Percentiles rank a stretch among this genome's conserved stretches.
phyloP scores from a whole-genome alignment of 2,329 filamentous ascomycete genomes.

The Exophiala dermatitidis region DNA sequence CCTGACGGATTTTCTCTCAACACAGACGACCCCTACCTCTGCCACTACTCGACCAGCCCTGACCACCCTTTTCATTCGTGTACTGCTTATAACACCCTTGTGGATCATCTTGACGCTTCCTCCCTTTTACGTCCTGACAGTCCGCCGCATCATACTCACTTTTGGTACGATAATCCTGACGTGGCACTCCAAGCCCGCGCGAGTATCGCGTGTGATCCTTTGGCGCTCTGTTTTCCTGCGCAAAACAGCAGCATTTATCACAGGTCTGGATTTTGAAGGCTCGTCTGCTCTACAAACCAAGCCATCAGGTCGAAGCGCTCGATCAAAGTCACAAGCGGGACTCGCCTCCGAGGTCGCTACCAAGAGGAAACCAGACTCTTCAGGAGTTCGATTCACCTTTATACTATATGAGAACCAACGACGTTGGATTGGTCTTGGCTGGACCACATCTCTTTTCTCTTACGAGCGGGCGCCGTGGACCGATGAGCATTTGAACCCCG shows the following conservation, averaged over 20 bases:
- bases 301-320: slow-evolving; percentile 26
- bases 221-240: slow-evolving; percentile 80
- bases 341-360: slow-evolving; percentile 43
- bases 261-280: slow-evolving; percentile 65
- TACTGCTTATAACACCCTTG: slow-evolving; percentile 77
- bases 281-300: slow-evolving; percentile 32
- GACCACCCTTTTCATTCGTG: slow-evolving; percentile 80
- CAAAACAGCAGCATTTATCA: slow-evolving; percentile 61
- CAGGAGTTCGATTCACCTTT: slow-evolving; percentile 91
- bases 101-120: slow-evolving; percentile 80
- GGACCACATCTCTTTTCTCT: slow-evolving; percentile 84
- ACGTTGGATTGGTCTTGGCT: slow-evolving; percentile 88
- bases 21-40: slow-evolving; percentile 80
- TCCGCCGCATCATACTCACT: slow-evolving; percentile 72
- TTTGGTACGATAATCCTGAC: slow-evolving; percentile 80
- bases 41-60: slow-evolving; percentile 85
- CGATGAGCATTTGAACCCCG: slow-evolving; percentile 83
- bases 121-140: slow-evolving; percentile 77
- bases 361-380: slow-evolving; percentile 44
- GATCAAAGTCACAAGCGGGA: slow-evolving; percentile 38
- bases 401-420: slow-evolving; percentile 95
- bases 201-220: slow-evolving; percentile 76
- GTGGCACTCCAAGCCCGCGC: slow-evolving; percentile 83
- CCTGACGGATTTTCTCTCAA: slow-evolving; percentile 87
- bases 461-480: slow-evolving; percentile 91